A percentile compares a stretch with the other conserved stretches of the same genome.
phyloP scores from a whole-genome alignment of 306 rosid genomes.

The Calophaca sinica region DNA sequence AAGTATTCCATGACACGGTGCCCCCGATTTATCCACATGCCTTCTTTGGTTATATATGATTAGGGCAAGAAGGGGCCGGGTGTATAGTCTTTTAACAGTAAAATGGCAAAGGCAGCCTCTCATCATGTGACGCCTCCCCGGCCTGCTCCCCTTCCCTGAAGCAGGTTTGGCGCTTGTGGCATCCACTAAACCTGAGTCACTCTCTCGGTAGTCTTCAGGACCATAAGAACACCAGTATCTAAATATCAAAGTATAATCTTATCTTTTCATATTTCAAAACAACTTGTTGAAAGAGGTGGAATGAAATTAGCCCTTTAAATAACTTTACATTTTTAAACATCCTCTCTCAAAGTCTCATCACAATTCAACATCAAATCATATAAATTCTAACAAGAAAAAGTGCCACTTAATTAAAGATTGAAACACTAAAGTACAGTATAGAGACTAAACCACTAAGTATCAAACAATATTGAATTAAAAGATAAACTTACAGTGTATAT shows the following conservation, averaged over 20 bases:
- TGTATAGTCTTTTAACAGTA: slow-evolving; percentile 76
- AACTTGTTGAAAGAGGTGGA: slow-evolving; percentile 11
- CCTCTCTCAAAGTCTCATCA: neutral
- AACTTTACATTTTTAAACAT: neutral
- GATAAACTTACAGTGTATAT: slow-evolving; percentile 65
- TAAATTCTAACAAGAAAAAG: neutral
- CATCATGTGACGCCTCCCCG: slow-evolving; percentile 91
- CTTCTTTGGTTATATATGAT: slow-evolving; percentile 76
- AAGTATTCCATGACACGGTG: slow-evolving; percentile 82
- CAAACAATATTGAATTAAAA: neutral
- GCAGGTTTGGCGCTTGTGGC: slow-evolving; percentile 63
- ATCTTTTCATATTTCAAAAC: slow-evolving; percentile 20
- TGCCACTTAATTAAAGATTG: neutral
- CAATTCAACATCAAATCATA: no score
- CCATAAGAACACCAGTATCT: slow-evolving; percentile 95
- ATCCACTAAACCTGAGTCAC: slow-evolving; percentile 53
- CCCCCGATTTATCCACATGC: slow-evolving; percentile 76
- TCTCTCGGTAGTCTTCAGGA: slow-evolving; percentile 80
- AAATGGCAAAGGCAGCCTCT: slow-evolving; percentile 89
- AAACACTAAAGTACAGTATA: neutral
- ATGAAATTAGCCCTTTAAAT: slow-evolving; percentile 9
- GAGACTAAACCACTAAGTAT: neutral
- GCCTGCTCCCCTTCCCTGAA: slow-evolving; percentile 87
- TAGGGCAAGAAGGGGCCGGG: slow-evolving; percentile 68
- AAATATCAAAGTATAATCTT: slow-evolving; percentile 35